Percentiles rank a stretch among this genome's conserved stretches.
These are phyloP conservation scores for Psilocybe tampanensis DNA, from an alignment of 768 basidiomycete genomes.

Conservation along the genomic window DNA sequence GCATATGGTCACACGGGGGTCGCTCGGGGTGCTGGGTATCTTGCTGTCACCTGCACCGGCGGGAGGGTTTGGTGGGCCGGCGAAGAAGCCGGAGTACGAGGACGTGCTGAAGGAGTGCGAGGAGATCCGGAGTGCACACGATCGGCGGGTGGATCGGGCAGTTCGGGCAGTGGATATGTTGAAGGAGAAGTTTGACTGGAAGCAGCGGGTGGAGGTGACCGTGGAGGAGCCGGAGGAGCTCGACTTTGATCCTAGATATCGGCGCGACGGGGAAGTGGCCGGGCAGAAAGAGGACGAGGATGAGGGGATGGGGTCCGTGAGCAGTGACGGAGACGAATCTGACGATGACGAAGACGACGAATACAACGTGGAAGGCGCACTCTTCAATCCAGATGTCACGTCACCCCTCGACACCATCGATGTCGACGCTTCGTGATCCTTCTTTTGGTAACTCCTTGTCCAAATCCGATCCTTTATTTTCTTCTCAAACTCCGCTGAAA, in stretches of 20 bases:
- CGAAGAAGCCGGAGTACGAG: slow-evolving; percentile 54
- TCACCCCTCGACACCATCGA: slow-evolving; percentile 15
- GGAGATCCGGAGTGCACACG: slow-evolving; percentile 70
- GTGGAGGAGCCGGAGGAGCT: slow-evolving; percentile 80
- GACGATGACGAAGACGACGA: slow-evolving; percentile 30
- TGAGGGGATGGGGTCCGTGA: slow-evolving; percentile 25
- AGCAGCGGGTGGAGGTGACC: slow-evolving; percentile 76
- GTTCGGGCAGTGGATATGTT: slow-evolving; percentile 80
- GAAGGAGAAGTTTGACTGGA: slow-evolving; percentile 81
- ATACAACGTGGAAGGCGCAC: slow-evolving; percentile 33
- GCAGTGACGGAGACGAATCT: slow-evolving; percentile 17
- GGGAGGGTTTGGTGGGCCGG: slow-evolving; percentile 27
- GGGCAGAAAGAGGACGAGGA: slow-evolving; percentile 22
- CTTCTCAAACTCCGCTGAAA: slow-evolving; percentile 6
- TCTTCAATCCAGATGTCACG: slow-evolving; percentile 27
- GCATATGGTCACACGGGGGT: slow-evolving; percentile 64
- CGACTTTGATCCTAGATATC: slow-evolving; percentile 63
- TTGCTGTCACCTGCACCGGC: slow-evolving; percentile 29
- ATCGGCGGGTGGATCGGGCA: slow-evolving; percentile 75
- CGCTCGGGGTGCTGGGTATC: slow-evolving; percentile 48
- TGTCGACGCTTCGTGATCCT: slow-evolving; percentile 6
- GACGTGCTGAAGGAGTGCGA: slow-evolving; percentile 70
- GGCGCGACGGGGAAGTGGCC: slow-evolving; percentile 4
- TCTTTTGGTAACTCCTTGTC: slow-evolving; percentile 14
- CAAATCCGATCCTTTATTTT: slow-evolving; percentile 2